A percentile compares a stretch with the other conserved stretches of the same genome.
Conservation (phyloP, 305 asterid species). For the Stenogyne calaminthoides region DNA sequence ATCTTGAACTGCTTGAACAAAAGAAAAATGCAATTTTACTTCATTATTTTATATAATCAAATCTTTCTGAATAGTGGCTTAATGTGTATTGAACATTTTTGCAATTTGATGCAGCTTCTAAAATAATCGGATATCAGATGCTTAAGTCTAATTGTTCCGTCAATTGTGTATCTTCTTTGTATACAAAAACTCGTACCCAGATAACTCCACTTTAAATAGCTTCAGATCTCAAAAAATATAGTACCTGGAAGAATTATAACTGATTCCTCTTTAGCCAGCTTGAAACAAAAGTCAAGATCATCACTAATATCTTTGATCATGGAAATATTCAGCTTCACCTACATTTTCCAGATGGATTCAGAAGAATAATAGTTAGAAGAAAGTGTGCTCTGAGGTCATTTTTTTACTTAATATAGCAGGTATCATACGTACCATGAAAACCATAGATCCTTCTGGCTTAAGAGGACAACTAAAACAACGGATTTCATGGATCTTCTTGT, state of each 20-base stretch:
- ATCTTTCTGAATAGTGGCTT: background rate
- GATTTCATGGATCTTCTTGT: slow-evolving; percentile 51
- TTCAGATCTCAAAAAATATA: background rate
- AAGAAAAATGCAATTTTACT: background rate
- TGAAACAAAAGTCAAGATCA: slow-evolving; percentile 80
- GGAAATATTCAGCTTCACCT: slow-evolving; percentile 75
- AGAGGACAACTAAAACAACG: slow-evolving; percentile 56
- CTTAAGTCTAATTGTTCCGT: background rate
- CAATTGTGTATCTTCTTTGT: background rate
- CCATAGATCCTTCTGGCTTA: slow-evolving; percentile 83
- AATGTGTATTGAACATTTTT: background rate
- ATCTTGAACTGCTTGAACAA: background rate
- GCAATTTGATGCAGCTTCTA: background rate
- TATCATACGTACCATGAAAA: slow-evolving; percentile 56
- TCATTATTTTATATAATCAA: background rate
- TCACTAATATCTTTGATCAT: slow-evolving; percentile 61
- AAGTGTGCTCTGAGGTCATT: background rate
- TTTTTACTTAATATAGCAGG: background rate
- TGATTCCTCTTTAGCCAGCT: slow-evolving; percentile 88
- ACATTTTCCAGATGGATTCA: slow-evolving; percentile 11
- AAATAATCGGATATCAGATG: background rate
- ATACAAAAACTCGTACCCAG: background rate
- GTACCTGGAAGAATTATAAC: slow-evolving; percentile 86
- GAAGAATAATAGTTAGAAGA: background rate
- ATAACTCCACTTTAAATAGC: background rate